Evolutionary conservation across 2,329 filamentous ascomycete species (phyloP), one percentile per base, ranked within the genome.

Genomic region (Gaeumannomyces sp.): DNA sequence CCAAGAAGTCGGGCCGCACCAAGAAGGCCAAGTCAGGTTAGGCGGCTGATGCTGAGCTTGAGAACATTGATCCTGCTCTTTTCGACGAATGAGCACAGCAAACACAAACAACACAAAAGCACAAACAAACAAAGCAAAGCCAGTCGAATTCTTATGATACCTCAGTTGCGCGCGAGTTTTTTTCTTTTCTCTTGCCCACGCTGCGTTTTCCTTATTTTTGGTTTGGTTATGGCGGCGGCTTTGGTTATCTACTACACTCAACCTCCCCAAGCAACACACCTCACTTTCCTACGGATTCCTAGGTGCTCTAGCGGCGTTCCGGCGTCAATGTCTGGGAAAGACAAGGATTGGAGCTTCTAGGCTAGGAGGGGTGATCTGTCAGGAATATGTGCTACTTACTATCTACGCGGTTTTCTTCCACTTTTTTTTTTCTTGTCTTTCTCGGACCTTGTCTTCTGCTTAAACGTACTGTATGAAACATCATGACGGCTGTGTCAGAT

Each of bases 1-100:
- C 82, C 67, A 85, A 85, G 81, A 85, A 85, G 78, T 83, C 81
- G 64, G 79, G 79, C 69, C 82, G 82, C 72, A 50, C 38, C 29
- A 86, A 85, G 81, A 86, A 86, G 83, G 79, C 77, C 78, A 78
- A 78, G 73, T 74, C 72, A 70, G 71, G 72, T 68, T 75, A 73
- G 69, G 71, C 66, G 67, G 62, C 61, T 66, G 66, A 68, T 70
- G 65, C 67, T 71, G 67, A 71, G 68, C 70, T 69, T 38, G 35
- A 38, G 67, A 69, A 69, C 68, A 73, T 72, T 68, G 72, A 71
- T 71, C 70, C 70, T 71, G 70, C 70, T 67, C 70, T 73, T 66
- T 70, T 71, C 35, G 35, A 38, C 35, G 4, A 38, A 38, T 38
- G 35, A 64, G 28, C 53, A 57, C 22, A n/a, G 27, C 53, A 57